These are phyloP conservation scores for Russula lepida DNA, from an alignment of 768 basidiomycete genomes.

Conservation along the genomic window DNA sequence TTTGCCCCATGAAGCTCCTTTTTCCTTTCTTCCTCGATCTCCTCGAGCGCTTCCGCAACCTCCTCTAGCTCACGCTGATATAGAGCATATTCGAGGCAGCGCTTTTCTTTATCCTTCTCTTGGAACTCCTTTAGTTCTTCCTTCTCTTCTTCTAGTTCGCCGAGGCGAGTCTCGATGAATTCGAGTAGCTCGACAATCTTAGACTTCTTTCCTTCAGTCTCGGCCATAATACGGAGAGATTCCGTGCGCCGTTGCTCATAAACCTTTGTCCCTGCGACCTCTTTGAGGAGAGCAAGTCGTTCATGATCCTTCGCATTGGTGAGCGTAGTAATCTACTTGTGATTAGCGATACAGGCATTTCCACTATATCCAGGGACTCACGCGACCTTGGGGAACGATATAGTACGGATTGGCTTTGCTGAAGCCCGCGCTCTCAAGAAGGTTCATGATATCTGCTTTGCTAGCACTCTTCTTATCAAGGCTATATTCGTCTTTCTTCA, in stretches of 20 bases:
- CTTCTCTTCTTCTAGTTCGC: conserved; percentile 95
- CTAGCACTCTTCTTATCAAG: conserved; percentile 91
- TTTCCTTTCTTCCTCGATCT: conserved; percentile 75
- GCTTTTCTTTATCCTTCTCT: conserved; percentile 87
- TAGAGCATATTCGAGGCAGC: conserved; percentile 91
- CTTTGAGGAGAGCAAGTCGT: conserved; percentile 88
- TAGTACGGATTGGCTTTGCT: conserved; percentile 99
- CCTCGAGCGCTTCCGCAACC: conserved; percentile 74
- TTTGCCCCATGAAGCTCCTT: conserved; percentile 82
- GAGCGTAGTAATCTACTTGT: conserved; percentile 78
- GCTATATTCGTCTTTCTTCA: conserved; percentile 98
- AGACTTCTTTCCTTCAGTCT: conserved; percentile 85
- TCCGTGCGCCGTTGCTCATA: conserved; percentile 93
- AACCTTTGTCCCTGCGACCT: conserved; percentile 96
- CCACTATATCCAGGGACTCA: conserved; percentile 34
- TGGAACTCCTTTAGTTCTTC: conserved; percentile 96
- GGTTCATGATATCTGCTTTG: conserved; percentile 96
- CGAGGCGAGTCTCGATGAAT: conserved; percentile 83
- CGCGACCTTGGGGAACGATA: conserved; percentile 96
- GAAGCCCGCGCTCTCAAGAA: conserved; percentile 95
- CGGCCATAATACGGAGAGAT: conserved; percentile 92
- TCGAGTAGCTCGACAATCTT: conserved; percentile 88
- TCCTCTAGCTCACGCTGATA: conserved; percentile 89
- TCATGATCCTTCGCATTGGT: conserved; percentile 98
- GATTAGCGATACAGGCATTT: background rate